These are phyloP conservation scores for Colletotrichum sp. DNA, from an alignment of 2,329 filamentous ascomycete genomes.

Conservation along the genomic window DNA sequence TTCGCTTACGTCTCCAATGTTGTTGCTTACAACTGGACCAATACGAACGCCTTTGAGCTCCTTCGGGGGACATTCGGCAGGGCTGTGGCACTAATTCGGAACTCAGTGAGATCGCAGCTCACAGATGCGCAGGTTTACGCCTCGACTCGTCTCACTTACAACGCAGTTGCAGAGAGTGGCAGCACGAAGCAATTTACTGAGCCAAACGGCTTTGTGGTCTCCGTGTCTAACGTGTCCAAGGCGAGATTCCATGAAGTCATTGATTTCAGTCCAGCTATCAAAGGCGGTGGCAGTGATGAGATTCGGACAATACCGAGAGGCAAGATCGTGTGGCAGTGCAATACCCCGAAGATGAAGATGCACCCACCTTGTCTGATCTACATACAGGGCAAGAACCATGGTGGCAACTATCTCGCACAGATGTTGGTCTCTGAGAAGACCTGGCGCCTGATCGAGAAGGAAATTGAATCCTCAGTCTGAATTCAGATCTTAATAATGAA, in stretches of 20 bases:
- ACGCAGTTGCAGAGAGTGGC: constrained; percentile 10
- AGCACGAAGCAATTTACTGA: constrained; percentile 14
- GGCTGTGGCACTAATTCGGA: neutral
- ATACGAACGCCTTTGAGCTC: neutral
- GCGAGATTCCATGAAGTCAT: constrained; percentile 16
- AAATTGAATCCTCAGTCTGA: neutral
- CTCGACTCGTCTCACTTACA: constrained; percentile 1
- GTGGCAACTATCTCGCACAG: constrained; percentile 10
- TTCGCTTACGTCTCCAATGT: constrained; percentile 7
- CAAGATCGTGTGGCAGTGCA: constrained; percentile 14
- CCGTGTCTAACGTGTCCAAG: constrained; percentile 4
- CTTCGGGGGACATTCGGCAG: neutral
- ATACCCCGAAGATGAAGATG: constrained; percentile 1
- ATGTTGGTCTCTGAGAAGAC: constrained; percentile 5
- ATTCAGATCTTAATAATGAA: neutral
- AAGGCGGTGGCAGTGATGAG: neutral
- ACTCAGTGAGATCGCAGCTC: neutral
- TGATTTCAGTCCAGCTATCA: constrained; percentile 8
- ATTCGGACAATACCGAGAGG: constrained; percentile 1
- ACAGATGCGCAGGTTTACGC: constrained; percentile 8
- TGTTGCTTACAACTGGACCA: constrained; percentile 17
- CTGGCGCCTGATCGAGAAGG: neutral
- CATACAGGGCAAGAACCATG: constrained; percentile 7
- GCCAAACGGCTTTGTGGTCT: constrained; percentile 5
- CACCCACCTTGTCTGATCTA: constrained; percentile 7